Conservation (phyloP, 2,329 filamentous ascomycete genomes). For the Gliomastix tumulicola region DNA sequence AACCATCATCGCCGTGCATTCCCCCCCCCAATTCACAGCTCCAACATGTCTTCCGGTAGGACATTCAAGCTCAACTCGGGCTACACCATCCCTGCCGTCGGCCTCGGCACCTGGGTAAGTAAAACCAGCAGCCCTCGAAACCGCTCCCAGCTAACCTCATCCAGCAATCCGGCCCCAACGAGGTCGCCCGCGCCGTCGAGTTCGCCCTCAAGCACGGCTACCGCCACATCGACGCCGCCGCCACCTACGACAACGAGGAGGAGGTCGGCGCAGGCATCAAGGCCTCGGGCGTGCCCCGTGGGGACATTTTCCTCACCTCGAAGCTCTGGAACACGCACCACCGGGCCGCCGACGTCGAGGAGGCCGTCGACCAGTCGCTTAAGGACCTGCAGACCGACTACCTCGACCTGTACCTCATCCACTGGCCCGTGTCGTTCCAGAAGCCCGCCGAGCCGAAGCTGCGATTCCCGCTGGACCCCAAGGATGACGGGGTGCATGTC, state of each 20-base stretch:
- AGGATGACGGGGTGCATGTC: constrained; percentile 34
- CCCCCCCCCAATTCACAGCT: no score
- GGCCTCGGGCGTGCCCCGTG: constrained; percentile 28
- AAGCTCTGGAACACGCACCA: constrained; percentile 56
- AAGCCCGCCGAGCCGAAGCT: constrained; percentile 32
- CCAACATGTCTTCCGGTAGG: constrained; percentile 12
- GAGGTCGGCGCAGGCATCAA: constrained; percentile 32
- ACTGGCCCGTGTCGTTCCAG: constrained; percentile 37
- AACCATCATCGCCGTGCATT: no score
- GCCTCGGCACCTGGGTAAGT: constrained; percentile 22
- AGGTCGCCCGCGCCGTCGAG: constrained; percentile 6
- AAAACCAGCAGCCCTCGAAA: constrained; percentile 5
- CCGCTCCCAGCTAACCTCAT: background rate
- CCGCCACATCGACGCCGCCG: constrained; percentile 35
- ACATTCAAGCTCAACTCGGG: constrained; percentile 20
- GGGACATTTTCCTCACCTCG: constrained; percentile 43
- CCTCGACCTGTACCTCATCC: constrained; percentile 40
- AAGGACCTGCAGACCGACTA: constrained; percentile 42
- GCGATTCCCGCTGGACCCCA: constrained; percentile 27
- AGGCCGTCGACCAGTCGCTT: constrained; percentile 37
- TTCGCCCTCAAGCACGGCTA: constrained; percentile 31
- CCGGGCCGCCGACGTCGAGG: constrained; percentile 36
- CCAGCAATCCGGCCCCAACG: constrained; percentile 6
- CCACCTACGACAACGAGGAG: constrained; percentile 31
- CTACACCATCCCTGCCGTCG: constrained; percentile 20